These are phyloP conservation scores for Trichosporon ovoides DNA, from an alignment of 1,284 basidiomycete species.

Conservation along the genomic window DNA sequence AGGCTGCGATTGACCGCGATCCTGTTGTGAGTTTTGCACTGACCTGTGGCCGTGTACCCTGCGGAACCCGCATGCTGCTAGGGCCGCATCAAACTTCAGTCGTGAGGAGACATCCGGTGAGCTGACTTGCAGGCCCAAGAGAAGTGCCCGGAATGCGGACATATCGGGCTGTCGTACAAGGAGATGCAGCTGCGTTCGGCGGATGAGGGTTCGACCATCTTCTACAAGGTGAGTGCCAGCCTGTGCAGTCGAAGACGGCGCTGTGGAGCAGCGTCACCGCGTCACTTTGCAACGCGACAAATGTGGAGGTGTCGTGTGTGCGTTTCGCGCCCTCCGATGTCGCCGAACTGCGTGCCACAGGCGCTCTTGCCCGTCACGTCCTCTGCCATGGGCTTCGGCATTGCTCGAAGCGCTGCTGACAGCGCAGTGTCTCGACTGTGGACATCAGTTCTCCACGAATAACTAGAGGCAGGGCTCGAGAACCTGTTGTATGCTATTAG, in stretches of 20 bases:
- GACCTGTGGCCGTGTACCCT: background rate
- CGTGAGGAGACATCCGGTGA: background rate
- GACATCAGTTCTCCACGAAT: constrained; percentile 49
- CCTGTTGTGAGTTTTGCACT: constrained; percentile 45
- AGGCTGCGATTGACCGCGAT: constrained; percentile 68
- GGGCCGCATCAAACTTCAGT: no score
- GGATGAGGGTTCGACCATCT: constrained; percentile 82
- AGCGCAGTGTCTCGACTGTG: constrained; percentile 47
- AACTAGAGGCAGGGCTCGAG: constrained; percentile 33
- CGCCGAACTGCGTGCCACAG: background rate
- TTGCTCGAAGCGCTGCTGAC: background rate
- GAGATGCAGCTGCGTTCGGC: constrained; percentile 69
- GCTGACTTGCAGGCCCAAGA: constrained; percentile 66
- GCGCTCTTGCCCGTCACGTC: background rate
- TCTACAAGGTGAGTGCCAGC: constrained; percentile 46
- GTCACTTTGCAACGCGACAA: no score
- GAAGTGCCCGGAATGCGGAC: constrained; percentile 84
- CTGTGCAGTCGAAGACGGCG: background rate
- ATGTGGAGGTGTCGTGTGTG: background rate
- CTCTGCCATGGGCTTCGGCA: background rate
- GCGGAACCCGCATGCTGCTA: background rate
- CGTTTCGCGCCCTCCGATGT: background rate
- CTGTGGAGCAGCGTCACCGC: background rate
- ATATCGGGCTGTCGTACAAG: constrained; percentile 54
- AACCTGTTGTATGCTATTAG: constrained; percentile 11